A percentile compares a stretch with the other conserved stretches of the same genome.
Evolutionary conservation across 345 rosid genomes (phyloP).

Genomic region (Ailanthus altissimus): DNA sequence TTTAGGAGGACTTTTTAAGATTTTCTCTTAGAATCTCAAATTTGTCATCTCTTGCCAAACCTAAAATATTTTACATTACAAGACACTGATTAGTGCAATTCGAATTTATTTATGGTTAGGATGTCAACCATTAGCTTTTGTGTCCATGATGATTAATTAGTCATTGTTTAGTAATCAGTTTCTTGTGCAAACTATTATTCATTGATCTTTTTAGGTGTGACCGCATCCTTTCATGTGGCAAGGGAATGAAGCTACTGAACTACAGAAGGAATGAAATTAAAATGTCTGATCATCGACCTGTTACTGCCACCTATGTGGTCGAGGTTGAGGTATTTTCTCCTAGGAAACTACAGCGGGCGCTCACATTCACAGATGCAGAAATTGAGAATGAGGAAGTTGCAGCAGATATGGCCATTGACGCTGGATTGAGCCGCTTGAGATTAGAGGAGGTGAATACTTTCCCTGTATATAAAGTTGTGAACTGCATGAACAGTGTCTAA

Average conservation of each 20-base stretch:
- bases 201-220: constrained; percentile 65
- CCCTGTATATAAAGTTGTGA: not conserved
- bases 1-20: no score
- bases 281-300: constrained; percentile 96
- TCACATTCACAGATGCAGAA: constrained; percentile 88
- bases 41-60: not conserved
- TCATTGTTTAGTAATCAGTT: constrained; percentile 11
- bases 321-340: constrained; percentile 86
- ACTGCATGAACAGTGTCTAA: not conserved
- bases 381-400: constrained; percentile 52
- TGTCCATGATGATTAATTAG: not conserved
- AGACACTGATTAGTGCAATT: not conserved
- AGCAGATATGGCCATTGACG: constrained; percentile 30
- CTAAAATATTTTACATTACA: not conserved
- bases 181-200: not conserved
- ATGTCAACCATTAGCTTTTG: not conserved
- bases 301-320: constrained; percentile 71
- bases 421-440: constrained; percentile 34
- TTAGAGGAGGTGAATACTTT: constrained; percentile 40
- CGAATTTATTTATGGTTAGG: not conserved
- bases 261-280: constrained; percentile 72
- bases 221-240: constrained; percentile 76
- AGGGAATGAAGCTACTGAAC: constrained; percentile 71
- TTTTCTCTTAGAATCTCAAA: not conserved
- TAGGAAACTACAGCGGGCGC: constrained; percentile 78